Percentiles rank a stretch among this genome's conserved stretches.
phyloP scores from a whole-genome alignment of 1,284 basidiomycete genomes.

The Malassezia cuniculi region DNA sequence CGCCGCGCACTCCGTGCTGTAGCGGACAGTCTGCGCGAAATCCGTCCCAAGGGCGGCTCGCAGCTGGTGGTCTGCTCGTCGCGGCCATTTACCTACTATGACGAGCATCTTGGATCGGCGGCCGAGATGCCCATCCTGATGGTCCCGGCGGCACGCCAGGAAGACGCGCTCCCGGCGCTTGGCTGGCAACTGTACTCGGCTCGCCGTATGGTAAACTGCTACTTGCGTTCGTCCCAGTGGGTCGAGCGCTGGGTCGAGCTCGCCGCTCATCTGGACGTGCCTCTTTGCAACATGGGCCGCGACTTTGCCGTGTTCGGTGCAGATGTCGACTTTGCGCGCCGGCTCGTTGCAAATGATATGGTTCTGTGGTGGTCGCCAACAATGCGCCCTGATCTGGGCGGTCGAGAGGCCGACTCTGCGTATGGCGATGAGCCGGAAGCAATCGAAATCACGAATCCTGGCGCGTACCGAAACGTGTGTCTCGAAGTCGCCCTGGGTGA shows the following conservation, averaged over 20 bases:
- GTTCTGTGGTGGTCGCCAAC: slow-evolving; percentile 82
- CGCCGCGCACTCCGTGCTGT: slow-evolving; percentile 70
- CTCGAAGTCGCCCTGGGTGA: slow-evolving; percentile 80
- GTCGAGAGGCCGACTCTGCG: slow-evolving; percentile 72
- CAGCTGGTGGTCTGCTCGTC: slow-evolving; percentile 72
- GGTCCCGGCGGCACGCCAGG: slow-evolving; percentile 62
- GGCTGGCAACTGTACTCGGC: slow-evolving; percentile 51
- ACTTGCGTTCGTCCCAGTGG: slow-evolving; percentile 66
- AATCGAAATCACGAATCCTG: slow-evolving; percentile 72
- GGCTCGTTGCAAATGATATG: slow-evolving; percentile 72
- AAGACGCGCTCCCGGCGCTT: slow-evolving; percentile 53
- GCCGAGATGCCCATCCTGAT: slow-evolving; percentile 75
- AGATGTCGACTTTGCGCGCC: slow-evolving; percentile 80
- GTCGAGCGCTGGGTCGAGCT: slow-evolving; percentile 67
- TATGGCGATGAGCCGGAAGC: slow-evolving; percentile 54
- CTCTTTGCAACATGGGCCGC: slow-evolving; percentile 73
- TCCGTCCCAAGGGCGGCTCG: slow-evolving; percentile 54
- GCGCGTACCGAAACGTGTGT: slow-evolving; percentile 84
- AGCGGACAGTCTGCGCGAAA: slow-evolving; percentile 66
- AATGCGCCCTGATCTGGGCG: slow-evolving; percentile 79
- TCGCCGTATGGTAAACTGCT: slow-evolving; percentile 66
- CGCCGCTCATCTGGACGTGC: slow-evolving; percentile 82
- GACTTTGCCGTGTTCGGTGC: slow-evolving; percentile 76
- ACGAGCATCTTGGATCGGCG: slow-evolving; percentile 56
- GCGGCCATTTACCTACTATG: slow-evolving; percentile 74